Percentiles rank a stretch among this genome's conserved stretches.
These are phyloP conservation scores for Corynascus novoguineensis DNA, from an alignment of 495 filamentous ascomycete genomes.

Conservation along the genomic window DNA sequence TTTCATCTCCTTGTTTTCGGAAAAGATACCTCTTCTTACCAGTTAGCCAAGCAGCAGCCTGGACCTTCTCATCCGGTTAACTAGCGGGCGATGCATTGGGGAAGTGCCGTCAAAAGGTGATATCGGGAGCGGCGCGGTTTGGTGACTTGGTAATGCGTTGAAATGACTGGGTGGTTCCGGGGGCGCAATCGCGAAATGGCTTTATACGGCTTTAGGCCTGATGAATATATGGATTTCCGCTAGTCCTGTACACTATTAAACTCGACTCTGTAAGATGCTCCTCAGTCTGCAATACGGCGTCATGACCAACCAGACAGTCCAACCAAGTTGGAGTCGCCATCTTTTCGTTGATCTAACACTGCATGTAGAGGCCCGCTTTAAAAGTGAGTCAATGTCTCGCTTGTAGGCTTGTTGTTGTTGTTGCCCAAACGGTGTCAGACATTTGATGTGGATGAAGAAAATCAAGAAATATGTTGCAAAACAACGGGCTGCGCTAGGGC, in stretches of 20 bases:
- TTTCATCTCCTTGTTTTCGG: neutral
- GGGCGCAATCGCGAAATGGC: neutral
- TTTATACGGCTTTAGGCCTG: neutral
- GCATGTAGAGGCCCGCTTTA: too few species aligned
- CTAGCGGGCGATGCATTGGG: neutral
- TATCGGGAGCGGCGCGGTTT: neutral
- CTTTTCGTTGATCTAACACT: too few species aligned
- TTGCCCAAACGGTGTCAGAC: too few species aligned
- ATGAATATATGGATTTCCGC: neutral
- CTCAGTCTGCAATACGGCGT: slow-evolving; percentile 8
- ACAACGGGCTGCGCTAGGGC: too few species aligned
- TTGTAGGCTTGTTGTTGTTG: neutral
- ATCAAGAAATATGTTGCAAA: too few species aligned
- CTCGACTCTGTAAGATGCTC: neutral
- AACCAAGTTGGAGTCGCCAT: too few species aligned
- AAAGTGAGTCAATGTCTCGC: neutral
- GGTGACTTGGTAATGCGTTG: neutral
- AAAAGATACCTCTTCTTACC: slow-evolving; percentile 2
- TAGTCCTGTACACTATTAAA: neutral
- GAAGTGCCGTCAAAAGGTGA: neutral
- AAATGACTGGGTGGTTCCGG: neutral
- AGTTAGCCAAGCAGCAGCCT: neutral
- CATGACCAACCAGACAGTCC: neutral
- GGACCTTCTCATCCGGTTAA: neutral
- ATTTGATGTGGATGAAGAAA: too few species aligned